phyloP scores from a whole-genome alignment of 192 early-diverging fungal genomes.

The Obelidium mucronatum region DNA sequence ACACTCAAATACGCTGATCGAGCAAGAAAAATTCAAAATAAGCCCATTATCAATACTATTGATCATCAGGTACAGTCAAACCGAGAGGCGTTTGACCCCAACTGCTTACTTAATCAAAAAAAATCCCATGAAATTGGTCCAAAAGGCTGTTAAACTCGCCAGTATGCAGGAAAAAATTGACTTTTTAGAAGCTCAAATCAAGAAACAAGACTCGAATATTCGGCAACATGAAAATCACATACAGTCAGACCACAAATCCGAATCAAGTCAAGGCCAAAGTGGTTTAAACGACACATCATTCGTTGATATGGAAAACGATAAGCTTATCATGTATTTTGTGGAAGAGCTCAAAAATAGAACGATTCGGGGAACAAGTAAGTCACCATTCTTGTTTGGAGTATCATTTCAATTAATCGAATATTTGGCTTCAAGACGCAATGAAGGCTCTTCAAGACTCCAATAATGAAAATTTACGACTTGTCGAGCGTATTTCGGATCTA shows the following conservation, averaged over 20 bases:
- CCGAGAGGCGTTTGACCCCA: not conserved
- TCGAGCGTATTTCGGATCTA: conserved; percentile 12
- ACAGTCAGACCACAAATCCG: not conserved
- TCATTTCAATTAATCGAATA: too few relatives aligned
- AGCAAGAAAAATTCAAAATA: conserved; percentile 63
- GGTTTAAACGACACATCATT: conserved; percentile 4
- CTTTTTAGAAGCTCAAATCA: conserved; percentile 35
- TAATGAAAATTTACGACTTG: conserved; percentile 30
- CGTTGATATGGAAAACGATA: conserved; percentile 44
- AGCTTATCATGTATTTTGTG: conserved; percentile 47
- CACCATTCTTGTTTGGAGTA: not conserved
- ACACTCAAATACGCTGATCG: conserved; percentile 82
- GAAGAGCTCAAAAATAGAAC: conserved; percentile 55
- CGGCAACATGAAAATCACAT: not conserved
- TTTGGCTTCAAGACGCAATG: conserved; percentile 45
- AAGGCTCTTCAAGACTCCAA: conserved; percentile 35
- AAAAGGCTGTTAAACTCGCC: conserved; percentile 39
- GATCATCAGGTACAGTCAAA: conserved; percentile 33
- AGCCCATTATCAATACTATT: conserved; percentile 54
- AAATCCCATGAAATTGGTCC: too few relatives aligned
- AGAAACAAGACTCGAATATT: not conserved
- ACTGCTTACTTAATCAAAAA: not conserved
- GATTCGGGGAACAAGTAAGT: conserved; percentile 45
- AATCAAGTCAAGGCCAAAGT: not conserved
- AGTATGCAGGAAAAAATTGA: conserved; percentile 49